Evolutionary conservation across 73 alveolate genomes (phyloP).

Genomic region (Paramecium tetraurelia): DNA sequence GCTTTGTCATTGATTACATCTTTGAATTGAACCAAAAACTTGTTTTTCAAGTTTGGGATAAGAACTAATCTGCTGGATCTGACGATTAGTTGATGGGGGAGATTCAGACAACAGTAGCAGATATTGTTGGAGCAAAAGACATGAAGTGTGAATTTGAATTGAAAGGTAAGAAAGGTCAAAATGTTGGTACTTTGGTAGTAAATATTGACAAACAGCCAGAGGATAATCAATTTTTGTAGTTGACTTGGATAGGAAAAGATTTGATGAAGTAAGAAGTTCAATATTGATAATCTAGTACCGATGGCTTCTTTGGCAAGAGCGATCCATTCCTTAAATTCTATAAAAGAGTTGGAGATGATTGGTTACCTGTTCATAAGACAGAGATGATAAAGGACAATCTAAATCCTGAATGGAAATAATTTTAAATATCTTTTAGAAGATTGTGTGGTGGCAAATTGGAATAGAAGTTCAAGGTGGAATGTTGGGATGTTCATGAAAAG

Average conservation of each 20-base stretch:
- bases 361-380: conserved; percentile 53
- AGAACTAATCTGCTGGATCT: conserved; percentile 55
- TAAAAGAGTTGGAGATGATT: conserved; percentile 31
- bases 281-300: neutral
- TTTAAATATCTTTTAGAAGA: conserved; percentile 63
- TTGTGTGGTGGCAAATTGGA: conserved; percentile 68
- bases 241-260: conserved; percentile 52
- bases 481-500: conserved; percentile 67
- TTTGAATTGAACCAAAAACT: conserved; percentile 81
- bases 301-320: conserved; percentile 67
- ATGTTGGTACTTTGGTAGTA: conserved; percentile 66
- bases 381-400: conserved; percentile 63
- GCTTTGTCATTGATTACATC: conserved; percentile 71
- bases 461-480: conserved; percentile 67
- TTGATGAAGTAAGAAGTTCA: conserved; percentile 34
- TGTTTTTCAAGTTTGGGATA: conserved; percentile 70
- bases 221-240: conserved; percentile 56
- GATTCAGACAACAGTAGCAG: conserved; percentile 74
- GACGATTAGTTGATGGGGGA: conserved; percentile 64
- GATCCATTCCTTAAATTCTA: conserved; percentile 63
- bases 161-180: neutral
- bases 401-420: conserved; percentile 76
- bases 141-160: conserved; percentile 64
- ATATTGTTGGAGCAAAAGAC: conserved; percentile 72
- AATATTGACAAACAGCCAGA: conserved; percentile 60